Evolutionary conservation across 2,329 filamentous ascomycete species (phyloP).

Genomic region (Calonectria montana): DNA sequence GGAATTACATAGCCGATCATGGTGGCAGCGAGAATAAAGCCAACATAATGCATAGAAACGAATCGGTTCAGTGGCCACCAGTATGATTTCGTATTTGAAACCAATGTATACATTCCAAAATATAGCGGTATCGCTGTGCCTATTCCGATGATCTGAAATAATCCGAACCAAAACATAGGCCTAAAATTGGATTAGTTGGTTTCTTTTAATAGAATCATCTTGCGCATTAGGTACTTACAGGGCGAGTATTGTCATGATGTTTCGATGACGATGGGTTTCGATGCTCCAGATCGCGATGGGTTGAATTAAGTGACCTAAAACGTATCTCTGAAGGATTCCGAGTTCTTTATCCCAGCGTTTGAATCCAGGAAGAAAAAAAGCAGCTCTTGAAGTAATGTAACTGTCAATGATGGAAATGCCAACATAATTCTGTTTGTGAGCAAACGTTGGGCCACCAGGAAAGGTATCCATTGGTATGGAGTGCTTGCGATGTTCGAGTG

Average conservation of each 20-base stretch:
- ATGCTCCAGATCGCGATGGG: not conserved
- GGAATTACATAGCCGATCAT: not conserved
- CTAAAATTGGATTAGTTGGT: not conserved
- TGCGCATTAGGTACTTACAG: not conserved
- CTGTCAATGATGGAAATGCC: not conserved
- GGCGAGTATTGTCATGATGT: not conserved
- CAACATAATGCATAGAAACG: not conserved
- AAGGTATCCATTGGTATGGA: not conserved
- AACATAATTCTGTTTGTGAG: not conserved
- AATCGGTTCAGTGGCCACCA: conserved; percentile 11
- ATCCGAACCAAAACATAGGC: not conserved
- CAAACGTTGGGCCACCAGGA: not conserved
- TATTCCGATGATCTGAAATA: not conserved
- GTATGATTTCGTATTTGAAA: not conserved
- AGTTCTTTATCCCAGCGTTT: not conserved
- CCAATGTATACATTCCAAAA: conserved; percentile 1
- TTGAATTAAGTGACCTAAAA: not conserved
- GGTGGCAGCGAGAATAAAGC: not conserved
- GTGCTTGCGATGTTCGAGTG: not conserved
- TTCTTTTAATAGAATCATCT: not conserved
- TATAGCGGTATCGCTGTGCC: not conserved
- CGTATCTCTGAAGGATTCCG: not conserved
- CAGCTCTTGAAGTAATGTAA: not conserved
- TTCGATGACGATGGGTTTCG: not conserved
- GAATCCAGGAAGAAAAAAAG: not conserved